Evolutionary conservation across 345 rosid species (phyloP).

Genomic region (Arabidopsis suecica): DNA sequence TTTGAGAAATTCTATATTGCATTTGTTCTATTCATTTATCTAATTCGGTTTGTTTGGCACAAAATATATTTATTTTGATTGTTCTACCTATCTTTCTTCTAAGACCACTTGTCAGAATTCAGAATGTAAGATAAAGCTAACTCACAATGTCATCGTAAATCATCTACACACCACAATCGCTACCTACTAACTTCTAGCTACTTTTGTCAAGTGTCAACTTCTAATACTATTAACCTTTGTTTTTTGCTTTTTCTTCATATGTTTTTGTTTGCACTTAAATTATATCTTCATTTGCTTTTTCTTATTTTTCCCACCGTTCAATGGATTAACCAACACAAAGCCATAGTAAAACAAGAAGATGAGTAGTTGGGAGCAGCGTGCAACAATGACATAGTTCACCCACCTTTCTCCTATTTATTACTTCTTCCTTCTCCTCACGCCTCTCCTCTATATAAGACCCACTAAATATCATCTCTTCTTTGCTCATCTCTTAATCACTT

Average conservation of each 20-base stretch:
- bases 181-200: slow-evolving; percentile 31
- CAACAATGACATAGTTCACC: slow-evolving; percentile 60
- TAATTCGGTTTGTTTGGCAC: not conserved
- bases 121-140: not conserved
- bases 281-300: no score
- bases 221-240: not conserved
- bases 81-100: no score
- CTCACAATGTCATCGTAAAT: slow-evolving; percentile 13
- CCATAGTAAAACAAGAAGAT: not conserved
- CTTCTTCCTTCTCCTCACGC: slow-evolving; percentile 38
- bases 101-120: not conserved
- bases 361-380: slow-evolving; percentile 69
- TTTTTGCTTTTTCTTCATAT: not conserved
- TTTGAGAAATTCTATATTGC: not conserved
- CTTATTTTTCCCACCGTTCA: not conserved
- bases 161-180: slow-evolving; percentile 24
- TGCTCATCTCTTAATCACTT: not conserved
- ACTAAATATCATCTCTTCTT: not conserved
- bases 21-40: not conserved
- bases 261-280: not conserved
- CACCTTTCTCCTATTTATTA: slow-evolving; percentile 51
- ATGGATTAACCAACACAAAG: not conserved
- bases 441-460: slow-evolving; percentile 32
- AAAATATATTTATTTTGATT: not conserved
- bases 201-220: slow-evolving; percentile 22